phyloP scores from a whole-genome alignment of 2,329 filamentous ascomycete genomes.

The Amphichorda felina region DNA sequence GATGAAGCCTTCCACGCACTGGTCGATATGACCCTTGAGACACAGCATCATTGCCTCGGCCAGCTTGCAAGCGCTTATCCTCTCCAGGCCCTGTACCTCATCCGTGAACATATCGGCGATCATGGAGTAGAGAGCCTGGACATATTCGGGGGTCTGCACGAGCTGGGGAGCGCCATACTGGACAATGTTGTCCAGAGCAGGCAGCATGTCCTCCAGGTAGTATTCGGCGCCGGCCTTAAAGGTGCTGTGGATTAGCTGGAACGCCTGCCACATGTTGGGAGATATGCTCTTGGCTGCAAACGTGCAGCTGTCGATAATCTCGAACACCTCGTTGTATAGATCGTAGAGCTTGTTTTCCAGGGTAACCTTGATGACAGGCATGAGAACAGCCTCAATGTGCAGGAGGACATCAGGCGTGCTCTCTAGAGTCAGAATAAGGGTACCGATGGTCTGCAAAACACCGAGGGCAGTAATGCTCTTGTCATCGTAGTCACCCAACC shows the following conservation, averaged over 20 bases:
- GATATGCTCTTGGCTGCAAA: conserved; percentile 96
- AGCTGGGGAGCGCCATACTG: conserved; percentile 78
- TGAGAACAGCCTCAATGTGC: conserved; percentile 88
- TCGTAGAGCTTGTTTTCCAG: conserved; percentile 97
- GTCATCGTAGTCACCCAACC: conserved; percentile 90
- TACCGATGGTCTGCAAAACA: conserved; percentile 94
- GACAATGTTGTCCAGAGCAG: conserved; percentile 94
- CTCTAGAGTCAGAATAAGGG: conserved; percentile 89
- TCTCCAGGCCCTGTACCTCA: conserved; percentile 83
- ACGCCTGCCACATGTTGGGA: conserved; percentile 95
- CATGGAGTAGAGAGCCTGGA: conserved; percentile 85
- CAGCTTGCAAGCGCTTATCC: conserved; percentile 95
- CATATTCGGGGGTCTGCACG: conserved; percentile 72
- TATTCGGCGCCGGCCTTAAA: conserved; percentile 96
- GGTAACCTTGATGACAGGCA: conserved; percentile 94
- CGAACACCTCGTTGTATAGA: conserved; percentile 95
- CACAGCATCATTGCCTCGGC: conserved; percentile 97
- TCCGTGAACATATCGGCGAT: conserved; percentile 90
- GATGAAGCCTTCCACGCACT: conserved; percentile 81
- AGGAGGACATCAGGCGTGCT: conserved; percentile 92
- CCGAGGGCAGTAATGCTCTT: conserved; percentile 97
- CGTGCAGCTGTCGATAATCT: conserved; percentile 98
- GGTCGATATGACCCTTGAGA: conserved; percentile 77
- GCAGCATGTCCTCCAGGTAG: conserved; percentile 97
- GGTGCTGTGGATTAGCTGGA: conserved; percentile 89